These are phyloP conservation scores for Phytopythium kandeliae DNA, from an alignment of 352 stramenopile genomes.

Conservation along the genomic window DNA sequence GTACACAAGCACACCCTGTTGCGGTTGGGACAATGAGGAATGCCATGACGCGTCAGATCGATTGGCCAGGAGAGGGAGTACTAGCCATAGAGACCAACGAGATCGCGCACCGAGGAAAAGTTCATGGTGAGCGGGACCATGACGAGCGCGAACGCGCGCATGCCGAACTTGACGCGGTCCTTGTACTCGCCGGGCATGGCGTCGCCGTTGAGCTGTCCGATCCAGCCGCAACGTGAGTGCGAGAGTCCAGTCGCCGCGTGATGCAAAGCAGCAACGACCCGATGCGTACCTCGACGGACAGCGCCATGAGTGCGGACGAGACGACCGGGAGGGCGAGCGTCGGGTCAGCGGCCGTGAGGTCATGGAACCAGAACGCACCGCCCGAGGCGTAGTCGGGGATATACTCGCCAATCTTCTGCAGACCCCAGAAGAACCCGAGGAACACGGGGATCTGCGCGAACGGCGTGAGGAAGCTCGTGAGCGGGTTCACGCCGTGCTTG, in stretches of 20 bases:
- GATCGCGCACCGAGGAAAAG: constrained; percentile 59
- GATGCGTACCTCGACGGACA: constrained; percentile 42
- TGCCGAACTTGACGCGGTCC: constrained; percentile 73
- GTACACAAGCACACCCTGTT: constrained; percentile 81
- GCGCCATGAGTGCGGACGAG: constrained; percentile 73
- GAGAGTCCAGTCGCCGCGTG: background rate
- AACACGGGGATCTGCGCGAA: constrained; percentile 78
- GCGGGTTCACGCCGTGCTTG: constrained; percentile 78
- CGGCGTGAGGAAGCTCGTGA: constrained; percentile 65
- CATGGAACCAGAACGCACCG: constrained; percentile 75
- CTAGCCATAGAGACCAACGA: background rate
- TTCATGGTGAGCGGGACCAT: constrained; percentile 82
- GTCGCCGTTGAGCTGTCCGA: constrained; percentile 45
- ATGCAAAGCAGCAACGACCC: background rate
- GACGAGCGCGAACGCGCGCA: constrained; percentile 60
- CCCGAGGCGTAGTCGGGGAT: constrained; percentile 70
- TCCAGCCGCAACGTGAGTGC: background rate
- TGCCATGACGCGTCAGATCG: no score
- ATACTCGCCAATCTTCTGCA: constrained; percentile 76
- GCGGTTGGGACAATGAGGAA: background rate
- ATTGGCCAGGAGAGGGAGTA: no score
- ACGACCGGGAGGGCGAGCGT: constrained; percentile 73
- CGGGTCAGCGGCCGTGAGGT: constrained; percentile 73
- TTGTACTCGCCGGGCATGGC: constrained; percentile 54
- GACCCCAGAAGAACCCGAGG: constrained; percentile 81